A percentile compares a stretch with the other conserved stretches of the same genome.
Evolutionary conservation across 768 basidiomycete genomes (phyloP).

Genomic region (Pisolithus sp.): DNA sequence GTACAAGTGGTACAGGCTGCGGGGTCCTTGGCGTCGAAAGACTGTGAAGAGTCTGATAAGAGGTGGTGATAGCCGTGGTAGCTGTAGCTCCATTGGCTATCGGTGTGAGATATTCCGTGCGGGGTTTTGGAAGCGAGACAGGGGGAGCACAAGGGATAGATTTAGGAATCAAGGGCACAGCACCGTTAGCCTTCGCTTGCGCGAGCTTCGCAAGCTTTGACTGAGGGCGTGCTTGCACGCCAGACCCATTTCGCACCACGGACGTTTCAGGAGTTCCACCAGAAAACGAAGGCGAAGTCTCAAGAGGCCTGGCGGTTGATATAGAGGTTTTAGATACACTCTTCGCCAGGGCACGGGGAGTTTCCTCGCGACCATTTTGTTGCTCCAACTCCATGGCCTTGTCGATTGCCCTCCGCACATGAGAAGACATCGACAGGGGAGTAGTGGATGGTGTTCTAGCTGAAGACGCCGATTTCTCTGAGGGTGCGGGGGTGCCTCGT

Average conservation of each 20-base stretch:
- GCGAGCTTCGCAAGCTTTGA: slow-evolving; percentile 75
- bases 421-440: slow-evolving; percentile 49
- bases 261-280: slow-evolving; percentile 9
- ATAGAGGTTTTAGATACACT: slow-evolving; percentile 9
- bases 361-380: slow-evolving; percentile 30
- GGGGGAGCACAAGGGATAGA: slow-evolving; percentile 17
- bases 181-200: slow-evolving; percentile 40
- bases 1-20: slow-evolving; percentile 17
- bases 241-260: slow-evolving; percentile 11
- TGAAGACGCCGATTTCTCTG: slow-evolving; percentile 22
- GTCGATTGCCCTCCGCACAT: slow-evolving; percentile 60
- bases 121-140: slow-evolving; percentile 37
- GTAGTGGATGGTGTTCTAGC: slow-evolving; percentile 23
- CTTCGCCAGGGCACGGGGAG: slow-evolving; percentile 7
- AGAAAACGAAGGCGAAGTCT: slow-evolving; percentile 18
- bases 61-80: slow-evolving; percentile 79
- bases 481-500: slow-evolving; percentile 21
- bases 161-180: slow-evolving; percentile 22
- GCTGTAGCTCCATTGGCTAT: slow-evolving; percentile 80
- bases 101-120: slow-evolving; percentile 68
- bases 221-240: slow-evolving; percentile 34
- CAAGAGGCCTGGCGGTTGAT: slow-evolving; percentile 19
- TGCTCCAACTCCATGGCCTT: slow-evolving; percentile 62
- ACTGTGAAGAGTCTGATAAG: slow-evolving; percentile 65
- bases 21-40: slow-evolving; percentile 36